Evolutionary conservation across 2,329 filamentous ascomycete genomes (phyloP), one percentile per base, ranked within the genome.

Genomic region (Pestalotiopsis sp.): DNA sequence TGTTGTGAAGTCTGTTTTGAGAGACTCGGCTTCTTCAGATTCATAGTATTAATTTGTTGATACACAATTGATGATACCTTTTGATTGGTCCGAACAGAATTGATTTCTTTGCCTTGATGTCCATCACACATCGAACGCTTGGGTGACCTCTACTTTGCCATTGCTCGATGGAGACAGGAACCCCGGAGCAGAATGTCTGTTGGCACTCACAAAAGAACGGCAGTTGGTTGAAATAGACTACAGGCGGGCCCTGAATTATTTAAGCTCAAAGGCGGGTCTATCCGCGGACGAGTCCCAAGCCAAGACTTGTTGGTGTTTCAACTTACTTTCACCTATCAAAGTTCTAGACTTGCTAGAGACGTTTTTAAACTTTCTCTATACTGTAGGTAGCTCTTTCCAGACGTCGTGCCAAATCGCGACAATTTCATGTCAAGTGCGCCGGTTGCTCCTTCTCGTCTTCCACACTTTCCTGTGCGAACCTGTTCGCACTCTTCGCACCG

Each of bases 1-100:
- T 59, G 59, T 17, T 39, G 38, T 23, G 17, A 31, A 7, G 14
- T 13, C 59, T 39, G n/a, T 20, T 62, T 38, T 27, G 14, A 27
- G 59, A 39, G 36, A 39, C 20, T 39, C 59, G 31, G 31, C 31
- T 62, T 36, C 31, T 36, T 62, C 27, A 39, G 17, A 36, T 62
- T 62, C 59, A 36, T 41, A 38, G 59, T 62, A 62, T 31, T 31
- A 39, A 20, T 12, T 62, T 36, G 59, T 62, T 39, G 59, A 62
- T 62, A 62, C 59, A 36, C 59, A 62, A 62, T 62, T 39, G 59
- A 62, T 52, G 59, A 62, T 62, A 62, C 59, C 59, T 38, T 62
- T 62, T 62, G 59, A 17, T 62, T 62, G 59, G 36, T n/a, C 17
- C 45, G 17, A 36, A 13, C 38, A 39, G 14, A n/a, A 27, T 62